Percentiles rank a stretch among this genome's conserved stretches.
Conservation (phyloP, 495 filamentous ascomycete genomes). For the Tricharina praecox region DNA sequence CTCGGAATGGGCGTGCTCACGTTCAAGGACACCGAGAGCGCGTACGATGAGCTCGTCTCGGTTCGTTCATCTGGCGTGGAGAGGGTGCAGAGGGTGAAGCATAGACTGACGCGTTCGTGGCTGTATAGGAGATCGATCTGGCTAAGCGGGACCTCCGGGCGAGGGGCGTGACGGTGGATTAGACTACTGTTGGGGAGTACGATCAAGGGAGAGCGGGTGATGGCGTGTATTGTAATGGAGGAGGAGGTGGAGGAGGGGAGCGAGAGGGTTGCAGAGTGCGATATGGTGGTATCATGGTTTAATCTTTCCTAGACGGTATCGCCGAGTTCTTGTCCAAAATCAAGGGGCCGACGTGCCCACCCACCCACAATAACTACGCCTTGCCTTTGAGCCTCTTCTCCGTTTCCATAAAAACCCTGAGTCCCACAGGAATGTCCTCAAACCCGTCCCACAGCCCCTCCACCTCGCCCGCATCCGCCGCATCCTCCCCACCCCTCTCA, state of each 20-base stretch:
- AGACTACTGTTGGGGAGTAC: conserved; percentile 11
- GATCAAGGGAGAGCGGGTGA: not conserved
- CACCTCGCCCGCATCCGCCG: conserved; percentile 66
- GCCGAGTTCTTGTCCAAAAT: too few relatives aligned
- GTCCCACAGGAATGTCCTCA: conserved; percentile 58
- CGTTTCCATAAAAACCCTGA: conserved; percentile 90
- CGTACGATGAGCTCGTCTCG: conserved; percentile 73
- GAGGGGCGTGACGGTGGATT: conserved; percentile 60
- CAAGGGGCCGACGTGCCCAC: too few relatives aligned
- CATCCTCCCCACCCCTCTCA: too few relatives aligned
- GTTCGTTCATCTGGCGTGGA: conserved; percentile 8
- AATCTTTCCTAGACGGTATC: too few relatives aligned
- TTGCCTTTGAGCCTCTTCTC: conserved; percentile 80
- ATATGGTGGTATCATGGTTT: not conserved
- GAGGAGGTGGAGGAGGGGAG: not conserved
- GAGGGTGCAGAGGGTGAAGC: not conserved
- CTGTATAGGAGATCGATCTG: conserved; percentile 42
- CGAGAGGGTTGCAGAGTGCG: not conserved
- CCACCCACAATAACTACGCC: too few relatives aligned
- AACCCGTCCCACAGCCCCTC: conserved; percentile 40
- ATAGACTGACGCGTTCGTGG: too few relatives aligned
- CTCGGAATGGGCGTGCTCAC: conserved; percentile 83
- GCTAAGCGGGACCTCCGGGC: conserved; percentile 48
- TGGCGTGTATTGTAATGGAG: not conserved
- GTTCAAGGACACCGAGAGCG: conserved; percentile 89